These are phyloP conservation scores for Epicoccum sorghinum DNA, from an alignment of 2,329 filamentous ascomycete species.

Conservation along the genomic window DNA sequence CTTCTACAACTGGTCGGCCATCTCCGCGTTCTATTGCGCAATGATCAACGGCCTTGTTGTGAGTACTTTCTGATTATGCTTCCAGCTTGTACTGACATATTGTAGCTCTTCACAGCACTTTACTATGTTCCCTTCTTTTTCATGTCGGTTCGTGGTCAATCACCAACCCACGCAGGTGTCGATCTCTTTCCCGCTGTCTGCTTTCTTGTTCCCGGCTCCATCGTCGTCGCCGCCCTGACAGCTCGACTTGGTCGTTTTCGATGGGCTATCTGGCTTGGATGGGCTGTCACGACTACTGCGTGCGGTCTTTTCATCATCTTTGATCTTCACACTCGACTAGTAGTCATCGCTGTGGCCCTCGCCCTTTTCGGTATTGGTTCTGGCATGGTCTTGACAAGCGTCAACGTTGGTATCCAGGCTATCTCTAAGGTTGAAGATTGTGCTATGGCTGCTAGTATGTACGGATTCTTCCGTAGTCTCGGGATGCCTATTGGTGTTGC, in stretches of 20 bases:
- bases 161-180: constrained; percentile 46
- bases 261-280: constrained; percentile 53
- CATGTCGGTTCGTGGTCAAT: constrained; percentile 43
- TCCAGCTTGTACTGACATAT: background rate
- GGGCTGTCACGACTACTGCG: constrained; percentile 46
- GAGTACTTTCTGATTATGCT: constrained; percentile 17
- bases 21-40: constrained; percentile 50
- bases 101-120: constrained; percentile 50
- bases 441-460: constrained; percentile 47
- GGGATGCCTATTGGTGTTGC: constrained; percentile 56
- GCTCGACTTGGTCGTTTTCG: constrained; percentile 39
- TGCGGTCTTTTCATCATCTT: constrained; percentile 50
- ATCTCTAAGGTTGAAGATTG: constrained; percentile 41
- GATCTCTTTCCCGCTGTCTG: constrained; percentile 46
- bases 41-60: constrained; percentile 54
- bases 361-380: constrained; percentile 51
- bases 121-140: constrained; percentile 54
- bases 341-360: constrained; percentile 47
- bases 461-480: constrained; percentile 48
- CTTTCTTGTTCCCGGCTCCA: constrained; percentile 39
- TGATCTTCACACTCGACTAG: constrained; percentile 38
- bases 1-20: constrained; percentile 45
- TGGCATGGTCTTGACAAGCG: constrained; percentile 49
- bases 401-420: constrained; percentile 51
- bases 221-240: constrained; percentile 33